Conservation (phyloP, 306 rosid species). For the Casuarina equisetifolia region DNA sequence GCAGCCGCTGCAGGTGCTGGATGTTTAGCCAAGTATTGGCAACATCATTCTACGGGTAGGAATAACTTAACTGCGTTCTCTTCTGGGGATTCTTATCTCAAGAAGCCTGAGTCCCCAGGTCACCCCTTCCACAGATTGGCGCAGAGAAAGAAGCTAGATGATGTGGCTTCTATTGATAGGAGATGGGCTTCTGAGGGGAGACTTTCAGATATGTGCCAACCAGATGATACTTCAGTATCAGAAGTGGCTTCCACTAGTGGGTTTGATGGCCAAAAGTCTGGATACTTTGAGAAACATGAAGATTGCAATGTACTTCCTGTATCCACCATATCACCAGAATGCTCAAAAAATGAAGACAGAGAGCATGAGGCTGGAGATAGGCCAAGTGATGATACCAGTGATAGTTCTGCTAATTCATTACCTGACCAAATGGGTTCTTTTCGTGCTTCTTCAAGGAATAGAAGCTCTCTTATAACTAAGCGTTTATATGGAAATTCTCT, state of each 20-base stretch:
- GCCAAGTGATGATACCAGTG: slow-evolving; percentile 30
- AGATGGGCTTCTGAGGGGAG: slow-evolving; percentile 29
- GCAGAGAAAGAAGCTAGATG: slow-evolving; percentile 27
- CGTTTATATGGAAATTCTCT: slow-evolving; percentile 26
- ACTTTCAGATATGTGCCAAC: slow-evolving; percentile 18
- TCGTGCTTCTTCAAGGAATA: slow-evolving; percentile 41
- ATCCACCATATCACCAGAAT: slow-evolving; percentile 36
- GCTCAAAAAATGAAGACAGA: slow-evolving; percentile 24
- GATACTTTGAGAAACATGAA: slow-evolving; percentile 18
- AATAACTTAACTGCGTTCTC: slow-evolving; percentile 30
- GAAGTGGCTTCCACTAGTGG: slow-evolving; percentile 45
- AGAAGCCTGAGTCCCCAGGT: slow-evolving; percentile 37
- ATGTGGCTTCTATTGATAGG: slow-evolving; percentile 31
- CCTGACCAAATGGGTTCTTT: slow-evolving; percentile 35
- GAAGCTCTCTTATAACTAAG: slow-evolving; percentile 47
- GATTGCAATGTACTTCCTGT: slow-evolving; percentile 40
- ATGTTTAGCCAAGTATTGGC: slow-evolving; percentile 75
- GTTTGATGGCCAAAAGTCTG: slow-evolving; percentile 28
- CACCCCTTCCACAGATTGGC: slow-evolving; percentile 20
- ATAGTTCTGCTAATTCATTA: slow-evolving; percentile 20
- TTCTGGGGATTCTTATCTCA: slow-evolving; percentile 42
- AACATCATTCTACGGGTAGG: slow-evolving; percentile 30
- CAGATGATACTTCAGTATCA: slow-evolving; percentile 30
- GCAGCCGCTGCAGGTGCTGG: slow-evolving; percentile 84
- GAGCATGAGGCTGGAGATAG: slow-evolving; percentile 35